Percentiles rank a stretch among this genome's conserved stretches.
These are phyloP conservation scores for Davidsoniella neocaledoniae DNA, from an alignment of 2,329 filamentous ascomycete genomes.

Conservation along the genomic window DNA sequence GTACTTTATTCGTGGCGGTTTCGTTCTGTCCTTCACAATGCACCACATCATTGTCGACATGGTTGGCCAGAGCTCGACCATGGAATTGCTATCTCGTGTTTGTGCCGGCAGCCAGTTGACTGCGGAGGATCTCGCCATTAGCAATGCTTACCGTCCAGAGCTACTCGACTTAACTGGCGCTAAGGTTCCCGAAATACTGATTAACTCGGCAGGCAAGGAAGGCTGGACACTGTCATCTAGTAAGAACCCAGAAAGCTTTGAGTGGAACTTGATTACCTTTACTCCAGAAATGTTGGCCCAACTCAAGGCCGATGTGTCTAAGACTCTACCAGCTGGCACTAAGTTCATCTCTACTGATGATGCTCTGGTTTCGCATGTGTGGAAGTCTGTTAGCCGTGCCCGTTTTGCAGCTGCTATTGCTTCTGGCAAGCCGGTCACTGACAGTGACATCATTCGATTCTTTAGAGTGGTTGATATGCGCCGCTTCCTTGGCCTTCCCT, in stretches of 20 bases:
- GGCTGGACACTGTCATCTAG: neutral
- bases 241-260: too few relatives aligned
- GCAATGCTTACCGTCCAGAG: neutral
- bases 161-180: neutral
- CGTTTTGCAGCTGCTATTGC: too few relatives aligned
- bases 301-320: neutral
- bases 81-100: neutral
- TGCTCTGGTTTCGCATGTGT: neutral
- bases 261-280: conserved; percentile 2
- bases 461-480: neutral
- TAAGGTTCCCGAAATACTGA: neutral
- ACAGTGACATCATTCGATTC: too few relatives aligned
- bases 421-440: too few relatives aligned
- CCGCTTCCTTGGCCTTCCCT: neutral
- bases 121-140: neutral
- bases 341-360: conserved; percentile 4
- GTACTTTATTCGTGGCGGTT: neutral
- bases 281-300: neutral
- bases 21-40: neutral
- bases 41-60: conserved; percentile 3
- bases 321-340: neutral
- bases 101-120: neutral
- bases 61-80: neutral
- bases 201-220: neutral
- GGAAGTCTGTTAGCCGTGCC: too few relatives aligned